Evolutionary conservation across 169 alveolate species (phyloP), one percentile per base, ranked within the genome.

Genomic region (Cryptosporidium ubiquitum): DNA sequence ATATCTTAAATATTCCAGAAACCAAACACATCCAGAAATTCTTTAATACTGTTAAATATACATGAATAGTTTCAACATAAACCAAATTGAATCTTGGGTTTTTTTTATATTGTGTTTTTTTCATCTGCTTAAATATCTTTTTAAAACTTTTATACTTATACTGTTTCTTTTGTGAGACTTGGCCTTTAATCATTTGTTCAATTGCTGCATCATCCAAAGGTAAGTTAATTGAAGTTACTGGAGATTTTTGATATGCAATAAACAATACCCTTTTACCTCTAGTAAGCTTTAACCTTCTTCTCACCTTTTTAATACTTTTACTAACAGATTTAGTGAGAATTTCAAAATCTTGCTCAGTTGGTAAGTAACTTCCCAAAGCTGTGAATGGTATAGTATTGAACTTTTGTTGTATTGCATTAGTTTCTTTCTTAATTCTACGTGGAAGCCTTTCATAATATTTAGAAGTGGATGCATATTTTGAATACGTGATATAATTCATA

Each of bases 11-110:
- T 37, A 79, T 35, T 23, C 79, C 89, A 16, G 89, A 79, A 26
- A 79, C 68, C 31, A 79, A 20, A 79, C 89, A 79, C 79, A 79
- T 42, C 89, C 89, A 79, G 1, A 79, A 26, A 79, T 79, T 79
- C n/a, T 79, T 79, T 39, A 79, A 64, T 12, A 79, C 89, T 0
- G 47, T 60, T 16, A 79, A 44, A 29, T 79, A 79, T 2, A 47
- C 52, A 26, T 79, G 33, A 47, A 79, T 79, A 6, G 74, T 26
- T 1, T 61, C 35, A 40, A 35, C 68, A 79, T 79, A 40, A 1
- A 79, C 79, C 44, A 79, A 39, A 39, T 79, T 79, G 29, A 79
- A 79, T 23, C 68, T 40, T 31, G 89, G 16, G 6, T 61, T 79
- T 49, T 42, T 79, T 31, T 79, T 20, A 61, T 79, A 79, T 35